phyloP scores from a whole-genome alignment of 2,329 filamentous ascomycete species.

The Aureobasidium sp. region DNA sequence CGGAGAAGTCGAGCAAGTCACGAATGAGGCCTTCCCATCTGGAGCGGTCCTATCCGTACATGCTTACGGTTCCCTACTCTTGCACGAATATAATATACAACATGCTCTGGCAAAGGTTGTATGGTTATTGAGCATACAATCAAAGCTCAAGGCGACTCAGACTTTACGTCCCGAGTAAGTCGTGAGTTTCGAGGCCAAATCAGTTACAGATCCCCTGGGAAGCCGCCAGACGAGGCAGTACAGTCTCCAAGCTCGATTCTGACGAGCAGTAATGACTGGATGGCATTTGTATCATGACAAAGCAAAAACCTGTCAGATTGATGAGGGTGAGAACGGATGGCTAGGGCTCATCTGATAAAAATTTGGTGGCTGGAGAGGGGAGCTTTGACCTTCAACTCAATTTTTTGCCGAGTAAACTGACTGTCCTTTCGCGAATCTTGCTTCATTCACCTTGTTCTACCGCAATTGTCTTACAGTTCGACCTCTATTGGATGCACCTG shows the following conservation, averaged over 20 bases:
- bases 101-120: neutral
- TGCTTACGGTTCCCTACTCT: neutral
- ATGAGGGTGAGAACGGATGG: neutral
- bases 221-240: neutral
- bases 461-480: neutral
- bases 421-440: neutral
- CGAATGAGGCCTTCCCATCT: neutral
- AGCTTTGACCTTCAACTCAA: neutral
- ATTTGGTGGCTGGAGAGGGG: neutral
- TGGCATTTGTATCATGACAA: neutral
- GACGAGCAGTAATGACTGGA: neutral
- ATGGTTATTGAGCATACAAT: neutral
- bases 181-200: neutral
- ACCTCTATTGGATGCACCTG: neutral
- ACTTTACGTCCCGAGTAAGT: neutral
- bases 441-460: too few relatives aligned
- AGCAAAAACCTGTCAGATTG: neutral
- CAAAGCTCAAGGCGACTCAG: neutral
- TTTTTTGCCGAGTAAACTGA: neutral
- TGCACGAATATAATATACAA: neutral
- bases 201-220: neutral
- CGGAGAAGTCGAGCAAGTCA: neutral
- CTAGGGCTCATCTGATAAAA: conserved; percentile 4
- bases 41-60: too few relatives aligned
- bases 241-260: neutral